Conservation (phyloP, 2,329 filamentous ascomycete species). For the Lachnellula occidentalis region DNA sequence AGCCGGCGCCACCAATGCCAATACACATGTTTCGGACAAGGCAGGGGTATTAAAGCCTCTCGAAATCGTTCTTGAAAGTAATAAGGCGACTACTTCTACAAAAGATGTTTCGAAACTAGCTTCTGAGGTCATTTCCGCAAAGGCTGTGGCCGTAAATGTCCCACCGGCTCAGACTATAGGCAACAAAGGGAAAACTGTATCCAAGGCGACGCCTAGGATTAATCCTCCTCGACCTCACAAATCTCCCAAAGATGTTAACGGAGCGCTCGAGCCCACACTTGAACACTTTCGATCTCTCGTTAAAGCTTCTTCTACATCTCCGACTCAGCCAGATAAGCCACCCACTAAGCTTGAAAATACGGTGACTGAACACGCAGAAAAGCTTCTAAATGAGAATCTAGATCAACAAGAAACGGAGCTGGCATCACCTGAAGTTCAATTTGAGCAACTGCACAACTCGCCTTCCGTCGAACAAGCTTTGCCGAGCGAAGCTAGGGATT, state of each 20-base stretch:
- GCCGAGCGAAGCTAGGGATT: not conserved
- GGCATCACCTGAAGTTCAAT: not conserved
- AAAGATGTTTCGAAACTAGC: not conserved
- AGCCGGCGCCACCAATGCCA: not conserved
- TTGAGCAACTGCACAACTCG: constrained; percentile 7
- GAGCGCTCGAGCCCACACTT: constrained; percentile 8
- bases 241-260: not conserved
- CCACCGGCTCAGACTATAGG: not conserved
- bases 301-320: constrained; percentile 4
- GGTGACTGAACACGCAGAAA: not conserved
- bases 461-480: not conserved
- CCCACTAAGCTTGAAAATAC: not conserved
- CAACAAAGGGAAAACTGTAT: not conserved
- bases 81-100: not conserved
- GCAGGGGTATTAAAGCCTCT: not conserved
- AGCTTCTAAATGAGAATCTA: not conserved
- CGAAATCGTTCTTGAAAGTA: not conserved
- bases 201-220: not conserved
- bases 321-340: not conserved
- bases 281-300: constrained; percentile 14
- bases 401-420: not conserved
- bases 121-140: not conserved
- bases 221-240: not conserved
- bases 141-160: not conserved
- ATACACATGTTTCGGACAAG: not conserved